These are phyloP conservation scores for Clarireedia hainanense DNA, from an alignment of 2,329 filamentous ascomycete genomes.

Conservation along the genomic window DNA sequence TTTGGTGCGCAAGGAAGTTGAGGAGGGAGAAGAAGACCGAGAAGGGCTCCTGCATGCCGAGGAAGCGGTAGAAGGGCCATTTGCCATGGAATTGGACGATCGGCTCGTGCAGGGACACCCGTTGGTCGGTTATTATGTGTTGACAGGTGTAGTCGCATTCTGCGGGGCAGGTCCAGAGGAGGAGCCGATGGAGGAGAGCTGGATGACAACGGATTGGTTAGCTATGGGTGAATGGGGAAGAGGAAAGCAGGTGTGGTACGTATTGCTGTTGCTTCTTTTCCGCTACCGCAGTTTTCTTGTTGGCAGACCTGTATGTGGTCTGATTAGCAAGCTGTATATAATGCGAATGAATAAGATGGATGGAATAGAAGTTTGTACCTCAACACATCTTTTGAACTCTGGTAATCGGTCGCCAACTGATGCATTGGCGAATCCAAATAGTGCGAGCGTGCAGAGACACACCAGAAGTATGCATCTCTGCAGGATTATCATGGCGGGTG, in stretches of 20 bases:
- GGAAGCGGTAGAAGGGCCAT: slow-evolving; percentile 89
- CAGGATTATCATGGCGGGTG: slow-evolving; percentile 19
- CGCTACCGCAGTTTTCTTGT: slow-evolving; percentile 67
- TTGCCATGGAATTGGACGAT: slow-evolving; percentile 96
- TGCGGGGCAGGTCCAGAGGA: slow-evolving; percentile 84
- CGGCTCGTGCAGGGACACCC: slow-evolving; percentile 56
- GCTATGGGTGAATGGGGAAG: neutral
- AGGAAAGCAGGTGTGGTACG: slow-evolving; percentile 16
- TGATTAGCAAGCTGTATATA: slow-evolving; percentile 10
- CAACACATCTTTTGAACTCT: slow-evolving; percentile 79
- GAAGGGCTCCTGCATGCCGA: slow-evolving; percentile 92
- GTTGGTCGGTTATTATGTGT: slow-evolving; percentile 73
- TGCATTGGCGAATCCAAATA: slow-evolving; percentile 47
- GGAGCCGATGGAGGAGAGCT: slow-evolving; percentile 79
- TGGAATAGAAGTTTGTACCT: slow-evolving; percentile 43
- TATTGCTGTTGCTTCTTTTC: slow-evolving; percentile 41
- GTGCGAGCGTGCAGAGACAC: slow-evolving; percentile 11
- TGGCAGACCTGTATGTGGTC: slow-evolving; percentile 59
- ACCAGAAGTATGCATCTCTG: slow-evolving; percentile 12
- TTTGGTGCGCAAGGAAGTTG: slow-evolving; percentile 80
- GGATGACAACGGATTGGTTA: neutral
- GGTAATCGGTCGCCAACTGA: slow-evolving; percentile 79
- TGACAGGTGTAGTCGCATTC: slow-evolving; percentile 99
- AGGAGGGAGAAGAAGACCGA: slow-evolving; percentile 88
- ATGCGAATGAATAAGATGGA: neutral